Percentiles rank a stretch among this genome's conserved stretches.
phyloP scores from a whole-genome alignment of 371 early-diverging fungal genomes.

The Blakeslea trispora region DNA sequence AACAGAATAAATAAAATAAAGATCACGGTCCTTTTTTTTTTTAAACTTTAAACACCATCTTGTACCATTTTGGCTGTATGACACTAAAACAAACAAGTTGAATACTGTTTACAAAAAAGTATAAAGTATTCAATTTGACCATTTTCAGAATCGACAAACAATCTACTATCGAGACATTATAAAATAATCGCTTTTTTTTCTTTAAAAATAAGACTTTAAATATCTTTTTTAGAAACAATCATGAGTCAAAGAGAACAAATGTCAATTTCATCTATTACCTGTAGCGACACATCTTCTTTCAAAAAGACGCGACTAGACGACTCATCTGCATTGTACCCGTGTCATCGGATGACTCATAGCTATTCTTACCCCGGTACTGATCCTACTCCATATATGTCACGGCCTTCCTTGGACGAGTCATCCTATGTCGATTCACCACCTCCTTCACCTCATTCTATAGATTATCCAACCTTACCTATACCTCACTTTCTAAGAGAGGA shows the following conservation, averaged over 20 bases:
- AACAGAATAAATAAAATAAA: neutral
- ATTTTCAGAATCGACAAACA: neutral
- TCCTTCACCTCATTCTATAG: conserved; percentile 2
- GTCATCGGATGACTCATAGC: neutral
- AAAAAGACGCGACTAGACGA: neutral
- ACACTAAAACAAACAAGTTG: neutral
- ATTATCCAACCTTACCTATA: conserved; percentile 2
- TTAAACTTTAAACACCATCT: neutral
- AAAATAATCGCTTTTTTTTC: neutral
- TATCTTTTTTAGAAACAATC: neutral
- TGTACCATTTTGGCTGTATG: neutral
- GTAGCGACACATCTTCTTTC: neutral
- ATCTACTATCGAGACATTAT: conserved; percentile 1
- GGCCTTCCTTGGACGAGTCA: neutral
- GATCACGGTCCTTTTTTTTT: neutral
- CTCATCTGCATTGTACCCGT: neutral
- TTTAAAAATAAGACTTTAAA: conserved; percentile 1
- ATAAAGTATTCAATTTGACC: neutral
- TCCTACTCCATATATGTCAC: neutral
- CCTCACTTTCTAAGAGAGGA: conserved; percentile 2
- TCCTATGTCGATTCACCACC: conserved; percentile 6
- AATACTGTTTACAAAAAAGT: conserved; percentile 1
- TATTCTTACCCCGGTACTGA: neutral
- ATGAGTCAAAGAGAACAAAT: conserved; percentile 8
- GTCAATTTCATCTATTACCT: conserved; percentile 31